Evolutionary conservation across 108 stramenopile genomes (phyloP).

Genomic region (Cyclotella atomus): DNA sequence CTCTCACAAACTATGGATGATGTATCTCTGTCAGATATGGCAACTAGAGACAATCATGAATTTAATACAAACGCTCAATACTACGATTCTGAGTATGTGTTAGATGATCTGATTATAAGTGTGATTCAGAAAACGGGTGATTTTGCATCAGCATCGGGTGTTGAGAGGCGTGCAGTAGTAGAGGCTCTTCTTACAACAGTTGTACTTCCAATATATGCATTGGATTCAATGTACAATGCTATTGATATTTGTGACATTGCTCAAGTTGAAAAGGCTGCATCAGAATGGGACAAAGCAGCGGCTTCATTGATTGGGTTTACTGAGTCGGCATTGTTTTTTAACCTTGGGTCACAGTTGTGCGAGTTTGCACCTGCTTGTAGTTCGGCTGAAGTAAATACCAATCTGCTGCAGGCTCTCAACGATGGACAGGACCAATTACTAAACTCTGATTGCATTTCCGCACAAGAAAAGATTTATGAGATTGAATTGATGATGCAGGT

Average conservation of each 20-base stretch:
- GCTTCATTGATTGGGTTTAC: constrained; percentile 72
- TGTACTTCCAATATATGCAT: constrained; percentile 67
- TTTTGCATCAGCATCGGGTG: constrained; percentile 34
- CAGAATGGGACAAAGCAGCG: constrained; percentile 70
- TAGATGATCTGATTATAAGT: constrained; percentile 36
- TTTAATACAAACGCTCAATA: constrained; percentile 13
- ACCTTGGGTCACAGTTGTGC: too few species aligned
- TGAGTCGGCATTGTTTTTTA: constrained; percentile 16
- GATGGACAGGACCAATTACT: constrained; percentile 10
- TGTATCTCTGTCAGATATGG: constrained; percentile 17
- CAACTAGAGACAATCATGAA: constrained; percentile 3
- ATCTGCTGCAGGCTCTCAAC: constrained; percentile 10
- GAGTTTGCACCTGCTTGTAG: too few species aligned
- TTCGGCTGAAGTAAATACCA: constrained; percentile 25
- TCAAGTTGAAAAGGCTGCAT: constrained; percentile 2
- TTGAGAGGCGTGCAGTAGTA: constrained; percentile 53
- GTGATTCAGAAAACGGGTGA: constrained; percentile 38
- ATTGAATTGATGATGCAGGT: constrained; percentile 20
- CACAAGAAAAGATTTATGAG: not conserved
- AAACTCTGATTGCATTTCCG: constrained; percentile 6
- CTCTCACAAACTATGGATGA: constrained; percentile 18
- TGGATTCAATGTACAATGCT: constrained; percentile 69
- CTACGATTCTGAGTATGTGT: constrained; percentile 15
- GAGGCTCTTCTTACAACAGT: constrained; percentile 51
- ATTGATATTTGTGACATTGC: constrained; percentile 52